Evolutionary conservation across 75 land plant species (phyloP), one percentile per base, ranked within the genome.

Genomic region (Azolla pinnata): DNA sequence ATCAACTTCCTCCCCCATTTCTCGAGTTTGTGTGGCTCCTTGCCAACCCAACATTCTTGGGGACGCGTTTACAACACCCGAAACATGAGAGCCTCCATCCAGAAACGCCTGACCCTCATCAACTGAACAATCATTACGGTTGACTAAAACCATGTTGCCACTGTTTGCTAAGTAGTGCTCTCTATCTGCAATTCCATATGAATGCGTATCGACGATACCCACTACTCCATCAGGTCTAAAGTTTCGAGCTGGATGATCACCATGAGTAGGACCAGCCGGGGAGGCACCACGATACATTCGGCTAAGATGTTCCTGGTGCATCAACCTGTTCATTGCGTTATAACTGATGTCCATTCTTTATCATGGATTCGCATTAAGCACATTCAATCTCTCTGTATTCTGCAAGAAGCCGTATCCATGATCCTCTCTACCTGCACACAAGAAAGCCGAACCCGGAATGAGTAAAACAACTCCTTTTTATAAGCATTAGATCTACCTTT

Each of bases 161-260:
- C 29, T 52, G 54, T 3, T 52, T 52, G 25, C 29, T 23, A 52
- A 24, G 24, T 25, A 52, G 29, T 52, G 54, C 2, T 26, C 54
- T 24, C 54, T 52, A 23, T 26, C 54, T 14, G 21, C n/a, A 52
- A 16, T 2, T 52, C 54, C 54, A 52, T 52, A 52, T 52, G 28
- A 3, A 12, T 52, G 25, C 4, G 16, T 29, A 26, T 52, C 54
- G 1, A 23, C 54, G 19, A 48, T 48, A 27, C 54, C 27, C 16
- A 2, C 29, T 1, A 14, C 25, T 25, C 29, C 24, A 25, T 52
- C 54, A 25, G 54, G 2, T 24, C 54, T 52, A 29, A 52, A 25
- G 24, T 24, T 47, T 20, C 18, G 10, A 16, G 20, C 50, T 18
- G 18, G 7, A 5, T 35, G 40, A 38, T 38, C 49, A 46, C 12